Evolutionary conservation across 1,284 basidiomycete species (phyloP), one percentile per base, ranked within the genome.

Genomic region (Cutaneotrichosporon spelunceum): DNA sequence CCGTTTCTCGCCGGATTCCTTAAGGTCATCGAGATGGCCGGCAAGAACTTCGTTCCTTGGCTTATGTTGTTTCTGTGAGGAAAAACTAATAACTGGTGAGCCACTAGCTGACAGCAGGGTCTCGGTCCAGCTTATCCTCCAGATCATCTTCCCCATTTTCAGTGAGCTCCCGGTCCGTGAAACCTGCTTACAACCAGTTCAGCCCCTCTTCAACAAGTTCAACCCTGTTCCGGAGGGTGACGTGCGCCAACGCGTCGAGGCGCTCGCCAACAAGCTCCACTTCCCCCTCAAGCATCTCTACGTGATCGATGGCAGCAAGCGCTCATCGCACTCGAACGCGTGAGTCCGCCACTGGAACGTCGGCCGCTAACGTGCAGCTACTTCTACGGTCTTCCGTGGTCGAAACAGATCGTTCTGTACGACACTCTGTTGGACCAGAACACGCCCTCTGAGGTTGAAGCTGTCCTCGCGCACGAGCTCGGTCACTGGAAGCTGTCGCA

Each of bases 331-430:
- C 80, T 91, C 88, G 66, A 98, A 97, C 69, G 93, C 94, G 42
- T 53, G 33, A 11, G 50, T 34, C 5, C n/a, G 11, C 33, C 8
- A 4, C n/a, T 33, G 29, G 4, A 26, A 11, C 26, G 8, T 6
- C 16, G 4, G 13, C 7, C 27, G n/a, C 27, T 50, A 19, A 50
- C 27, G 19, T 8, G 26, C n/a, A 53, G 52, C 52, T 93, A 93
- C 81, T 95, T 94, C 83, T 94, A 92, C 69, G 92, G 93, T 63
- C 84, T 95, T 16, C 92, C 91, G 2, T 93, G 91, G 91, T 89
- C 90, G 75, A 95, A 95, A 74, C 92, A 94, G 77, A 94, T 99
- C 70, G 94, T 98, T 74, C 89, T 99, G 70, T 99, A 92, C 75
- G 95, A 98, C 75, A 98, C 95, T 0, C 84, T 99, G 64, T 91